Evolutionary conservation across 805 yeast species (phyloP), one percentile per base, ranked within the genome.

Genomic region (Blastobotrys peoriensis): DNA sequence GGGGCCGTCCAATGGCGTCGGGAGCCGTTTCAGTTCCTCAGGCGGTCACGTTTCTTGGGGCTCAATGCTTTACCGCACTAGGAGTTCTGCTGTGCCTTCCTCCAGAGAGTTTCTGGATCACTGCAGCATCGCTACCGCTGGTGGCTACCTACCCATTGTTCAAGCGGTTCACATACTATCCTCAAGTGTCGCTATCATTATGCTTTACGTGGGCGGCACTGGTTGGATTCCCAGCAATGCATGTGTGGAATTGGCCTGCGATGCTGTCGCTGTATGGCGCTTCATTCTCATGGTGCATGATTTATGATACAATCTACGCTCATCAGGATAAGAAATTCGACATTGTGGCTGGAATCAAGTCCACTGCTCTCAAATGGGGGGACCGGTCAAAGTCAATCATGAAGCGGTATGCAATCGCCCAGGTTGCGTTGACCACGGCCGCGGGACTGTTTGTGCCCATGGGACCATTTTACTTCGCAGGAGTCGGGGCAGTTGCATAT

Each of bases 311-410:
- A 2, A 78, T 93, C 33, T 93, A 93, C 63, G 99, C 98, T 0
- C 99, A 93, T 61, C 99, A 93, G 67, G 99, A 93, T 65, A 93
- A 93, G 66, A 66, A 63, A 42, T 93, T 83, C 58, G 99, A 93
- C 65, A 67, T 86, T 43, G 72, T 75, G 46, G 97, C 95, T 0
- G 98, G 98, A 17, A 83, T 93, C 54, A 88, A 88, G 63, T 86
- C 96, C 1, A 88, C 98, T 0, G 99, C 99, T 5, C 73, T 93
- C 53, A 89, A 85, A 2, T 94, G 98, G 98, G 95, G 94, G 5
- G 76, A 74, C 18, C 73, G 76, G 25, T 76, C 96, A 0, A 88
- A 84, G 60, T 73, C 78, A 8, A 77, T 88, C 35, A 70, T 85
- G 56, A 70, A 76, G 37, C 80, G 75, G 0, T 60, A 88, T 51